Percentiles rank a stretch among this genome's conserved stretches.
These are phyloP conservation scores for Boletales sp. DNA, from an alignment of 768 basidiomycete genomes.

Conservation along the genomic window DNA sequence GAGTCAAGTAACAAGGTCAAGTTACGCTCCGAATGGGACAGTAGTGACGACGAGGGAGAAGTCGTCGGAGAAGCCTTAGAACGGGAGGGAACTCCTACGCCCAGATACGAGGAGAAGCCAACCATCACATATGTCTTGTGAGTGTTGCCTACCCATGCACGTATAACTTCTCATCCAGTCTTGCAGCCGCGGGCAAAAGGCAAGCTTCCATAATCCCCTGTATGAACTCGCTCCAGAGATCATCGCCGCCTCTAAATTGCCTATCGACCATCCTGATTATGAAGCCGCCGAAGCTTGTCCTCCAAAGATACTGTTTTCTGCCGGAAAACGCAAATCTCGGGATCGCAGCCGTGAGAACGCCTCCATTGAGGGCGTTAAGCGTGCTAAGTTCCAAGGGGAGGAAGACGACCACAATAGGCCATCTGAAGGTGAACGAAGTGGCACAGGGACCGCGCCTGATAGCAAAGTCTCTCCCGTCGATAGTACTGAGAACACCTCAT, in stretches of 20 bases:
- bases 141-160: constrained; percentile 25
- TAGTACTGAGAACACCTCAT: constrained; percentile 2
- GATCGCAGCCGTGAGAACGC: constrained; percentile 22
- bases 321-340: constrained; percentile 25
- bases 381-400: constrained; percentile 3
- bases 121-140: constrained; percentile 74
- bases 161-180: background rate
- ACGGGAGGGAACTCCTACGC: constrained; percentile 38
- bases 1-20: constrained; percentile 26
- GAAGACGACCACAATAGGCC: constrained; percentile 5
- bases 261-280: constrained; percentile 62
- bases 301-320: constrained; percentile 54
- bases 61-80: constrained; percentile 30
- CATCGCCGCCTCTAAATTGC: constrained; percentile 45
- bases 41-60: constrained; percentile 34
- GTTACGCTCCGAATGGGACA: constrained; percentile 26
- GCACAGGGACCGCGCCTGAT: background rate
- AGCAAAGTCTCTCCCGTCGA: background rate
- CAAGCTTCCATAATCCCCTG: constrained; percentile 60
- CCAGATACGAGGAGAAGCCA: constrained; percentile 48
- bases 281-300: constrained; percentile 52
- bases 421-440: constrained; percentile 17
- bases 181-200: constrained; percentile 65
- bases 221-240: constrained; percentile 47
- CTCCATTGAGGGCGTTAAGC: constrained; percentile 13